These are phyloP conservation scores for Sicyos baderoa DNA, from an alignment of 306 rosid species.

Conservation along the genomic window DNA sequence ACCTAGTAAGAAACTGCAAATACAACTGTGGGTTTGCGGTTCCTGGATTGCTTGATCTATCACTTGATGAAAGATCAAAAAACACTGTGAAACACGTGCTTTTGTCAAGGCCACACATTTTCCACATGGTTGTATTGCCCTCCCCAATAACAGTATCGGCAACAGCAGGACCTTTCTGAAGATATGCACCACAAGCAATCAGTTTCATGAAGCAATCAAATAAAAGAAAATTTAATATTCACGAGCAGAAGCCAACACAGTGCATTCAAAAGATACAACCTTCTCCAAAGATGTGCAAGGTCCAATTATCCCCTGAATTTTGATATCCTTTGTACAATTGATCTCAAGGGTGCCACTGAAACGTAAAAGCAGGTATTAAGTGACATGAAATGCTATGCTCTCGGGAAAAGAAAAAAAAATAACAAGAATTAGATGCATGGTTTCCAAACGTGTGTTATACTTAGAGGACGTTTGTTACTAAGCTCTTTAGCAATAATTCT, in stretches of 20 bases:
- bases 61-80: constrained; percentile 90
- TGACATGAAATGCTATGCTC: not conserved
- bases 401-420: no score
- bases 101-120: constrained; percentile 92
- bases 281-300: constrained; percentile 95
- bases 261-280: constrained; percentile 36
- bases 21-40: constrained; percentile 74
- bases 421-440: constrained; percentile 12
- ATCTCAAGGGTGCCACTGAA: constrained; percentile 86
- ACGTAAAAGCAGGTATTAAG: constrained; percentile 19
- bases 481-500: no score
- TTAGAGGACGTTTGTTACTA: not conserved
- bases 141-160: constrained; percentile 81
- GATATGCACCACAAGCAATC: constrained; percentile 27
- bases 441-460: not conserved
- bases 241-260: constrained; percentile 17
- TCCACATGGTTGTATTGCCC: constrained; percentile 90
- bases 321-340: constrained; percentile 90
- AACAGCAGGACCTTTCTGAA: constrained; percentile 94
- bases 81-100: constrained; percentile 88
- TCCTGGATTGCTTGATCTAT: constrained; percentile 66
- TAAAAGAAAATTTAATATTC: constrained; percentile 19
- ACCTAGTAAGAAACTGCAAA: constrained; percentile 93
- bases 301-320: constrained; percentile 86
- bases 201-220: constrained; percentile 21